These are phyloP conservation scores for Podila verticillata DNA, from an alignment of 192 early-diverging fungal species.

Conservation along the genomic window DNA sequence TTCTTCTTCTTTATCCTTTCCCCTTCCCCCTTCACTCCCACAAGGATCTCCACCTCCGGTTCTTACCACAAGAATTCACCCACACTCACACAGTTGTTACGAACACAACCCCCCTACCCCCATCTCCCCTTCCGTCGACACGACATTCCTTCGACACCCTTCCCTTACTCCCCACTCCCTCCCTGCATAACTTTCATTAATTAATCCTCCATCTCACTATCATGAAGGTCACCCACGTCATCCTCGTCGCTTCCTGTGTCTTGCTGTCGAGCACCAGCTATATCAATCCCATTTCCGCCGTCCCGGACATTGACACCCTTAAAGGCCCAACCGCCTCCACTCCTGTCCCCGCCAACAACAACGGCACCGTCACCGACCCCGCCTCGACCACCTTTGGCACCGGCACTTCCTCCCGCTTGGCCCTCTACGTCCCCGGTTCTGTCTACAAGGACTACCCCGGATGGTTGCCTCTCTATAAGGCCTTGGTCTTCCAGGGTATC, in stretches of 20 bases:
- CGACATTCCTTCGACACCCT: neutral
- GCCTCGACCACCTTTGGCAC: conserved; percentile 8
- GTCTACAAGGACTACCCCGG: conserved; percentile 17
- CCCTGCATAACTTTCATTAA: neutral
- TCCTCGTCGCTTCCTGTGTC: conserved; percentile 4
- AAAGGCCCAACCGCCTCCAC: conserved; percentile 1
- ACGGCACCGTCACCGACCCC: conserved; percentile 13
- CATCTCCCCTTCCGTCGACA: neutral
- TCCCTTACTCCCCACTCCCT: neutral
- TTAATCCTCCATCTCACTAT: neutral
- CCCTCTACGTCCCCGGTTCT: conserved; percentile 13
- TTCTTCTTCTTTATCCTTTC: too few species aligned
- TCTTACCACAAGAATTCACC: too few species aligned
- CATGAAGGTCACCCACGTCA: neutral
- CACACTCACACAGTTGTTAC: too few species aligned
- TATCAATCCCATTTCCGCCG: neutral
- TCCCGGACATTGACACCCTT: conserved; percentile 7
- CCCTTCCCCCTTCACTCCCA: too few species aligned
- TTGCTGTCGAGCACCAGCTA: neutral
- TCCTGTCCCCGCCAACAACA: neutral
- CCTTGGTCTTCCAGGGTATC: conserved; percentile 22
- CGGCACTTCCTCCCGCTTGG: conserved; percentile 11
- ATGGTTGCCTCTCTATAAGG: conserved; percentile 25
- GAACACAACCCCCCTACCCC: neutral
- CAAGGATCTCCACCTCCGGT: too few species aligned